These are phyloP conservation scores for Toxoplasma gondii DNA, from an alignment of 169 alveolate species.

Conservation along the genomic window DNA sequence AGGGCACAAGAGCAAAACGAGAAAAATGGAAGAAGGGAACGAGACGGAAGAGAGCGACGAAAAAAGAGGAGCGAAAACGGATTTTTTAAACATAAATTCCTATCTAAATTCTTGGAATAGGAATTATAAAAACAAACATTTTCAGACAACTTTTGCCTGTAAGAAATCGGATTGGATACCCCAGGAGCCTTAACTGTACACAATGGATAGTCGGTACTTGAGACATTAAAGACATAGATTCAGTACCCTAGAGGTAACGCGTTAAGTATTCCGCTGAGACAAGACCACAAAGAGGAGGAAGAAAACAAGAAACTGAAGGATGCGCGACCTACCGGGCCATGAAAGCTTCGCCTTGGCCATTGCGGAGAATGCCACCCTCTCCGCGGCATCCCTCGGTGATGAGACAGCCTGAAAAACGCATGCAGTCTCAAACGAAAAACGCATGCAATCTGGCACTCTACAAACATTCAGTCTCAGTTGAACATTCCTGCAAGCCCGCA, in stretches of 20 bases:
- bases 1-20: background rate
- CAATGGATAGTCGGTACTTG: background rate
- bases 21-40: background rate
- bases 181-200: no score
- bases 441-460: no score
- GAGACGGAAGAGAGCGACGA: background rate
- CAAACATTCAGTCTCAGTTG: no score
- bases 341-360: slow-evolving; percentile 91
- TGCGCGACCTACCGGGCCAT: slow-evolving; percentile 69
- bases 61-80: background rate
- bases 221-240: background rate
- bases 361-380: slow-evolving; percentile 98
- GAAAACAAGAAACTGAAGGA: background rate
- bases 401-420: slow-evolving; percentile 71
- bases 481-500: no score
- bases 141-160: no score
- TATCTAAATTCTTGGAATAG: no score
- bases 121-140: background rate
- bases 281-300: background rate
- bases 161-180: no score
- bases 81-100: no score
- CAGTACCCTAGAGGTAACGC: background rate
- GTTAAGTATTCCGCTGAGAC: background rate
- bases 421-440: background rate
- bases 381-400: slow-evolving; percentile 99